Evolutionary conservation across 495 filamentous ascomycete genomes (phyloP).

Genomic region (Hypoxylon intermedium): DNA sequence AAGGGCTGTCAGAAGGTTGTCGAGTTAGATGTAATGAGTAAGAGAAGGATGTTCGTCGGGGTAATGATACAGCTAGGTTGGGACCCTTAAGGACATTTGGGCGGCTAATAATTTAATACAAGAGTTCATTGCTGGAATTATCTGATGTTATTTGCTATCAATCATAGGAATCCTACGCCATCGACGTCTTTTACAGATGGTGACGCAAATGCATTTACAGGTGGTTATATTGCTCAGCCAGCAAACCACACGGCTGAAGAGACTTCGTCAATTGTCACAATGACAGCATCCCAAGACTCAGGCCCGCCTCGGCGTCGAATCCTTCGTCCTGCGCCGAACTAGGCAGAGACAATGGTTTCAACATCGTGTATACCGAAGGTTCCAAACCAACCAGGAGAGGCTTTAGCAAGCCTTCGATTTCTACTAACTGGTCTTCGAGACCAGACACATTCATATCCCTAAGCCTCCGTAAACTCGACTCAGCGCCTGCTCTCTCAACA

Average conservation of each 20-base stretch:
- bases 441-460: constrained; percentile 27
- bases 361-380: not conserved
- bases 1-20: not conserved
- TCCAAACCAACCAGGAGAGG: constrained; percentile 31
- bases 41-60: not conserved
- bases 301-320: constrained; percentile 14
- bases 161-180: no score
- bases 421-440: constrained; percentile 37
- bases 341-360: constrained; percentile 15
- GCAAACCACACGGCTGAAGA: no score
- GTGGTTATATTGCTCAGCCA: no score
- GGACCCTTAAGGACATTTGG: no score
- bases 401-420: constrained; percentile 40
- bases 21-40: not conserved
- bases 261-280: no score
- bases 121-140: no score
- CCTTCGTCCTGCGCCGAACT: constrained; percentile 4
- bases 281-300: constrained; percentile 4
- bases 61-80: no score
- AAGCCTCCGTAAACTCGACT: constrained; percentile 36
- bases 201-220: no score
- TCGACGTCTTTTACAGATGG: no score
- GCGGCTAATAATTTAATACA: no score
- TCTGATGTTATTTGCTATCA: no score
- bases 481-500: constrained; percentile 29